These are phyloP conservation scores for Kwoniella dejecticola DNA, from an alignment of 768 basidiomycete species.

Conservation along the genomic window DNA sequence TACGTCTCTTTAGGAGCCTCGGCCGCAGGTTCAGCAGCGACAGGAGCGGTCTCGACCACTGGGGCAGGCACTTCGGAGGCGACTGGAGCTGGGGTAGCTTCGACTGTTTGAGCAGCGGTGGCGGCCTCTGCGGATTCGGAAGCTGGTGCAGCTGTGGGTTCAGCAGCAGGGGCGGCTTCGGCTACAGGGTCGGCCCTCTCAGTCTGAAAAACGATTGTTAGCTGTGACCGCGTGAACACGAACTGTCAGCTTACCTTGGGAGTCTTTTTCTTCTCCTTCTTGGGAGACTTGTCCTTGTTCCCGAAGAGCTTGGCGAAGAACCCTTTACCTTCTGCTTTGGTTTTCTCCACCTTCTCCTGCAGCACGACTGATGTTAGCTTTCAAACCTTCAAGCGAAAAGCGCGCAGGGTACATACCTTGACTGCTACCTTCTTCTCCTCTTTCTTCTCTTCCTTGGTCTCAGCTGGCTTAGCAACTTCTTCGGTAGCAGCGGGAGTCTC, in stretches of 20 bases:
- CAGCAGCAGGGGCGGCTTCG: constrained; percentile 21
- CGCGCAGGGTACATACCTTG: constrained; percentile 51
- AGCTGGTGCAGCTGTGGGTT: constrained; percentile 44
- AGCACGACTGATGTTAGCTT: no score
- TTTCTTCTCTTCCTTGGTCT: constrained; percentile 40
- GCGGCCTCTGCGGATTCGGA: constrained; percentile 59
- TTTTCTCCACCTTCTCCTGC: constrained; percentile 60
- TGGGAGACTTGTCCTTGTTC: constrained; percentile 59
- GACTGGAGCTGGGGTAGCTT: constrained; percentile 58
- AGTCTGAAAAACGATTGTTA: constrained; percentile 24
- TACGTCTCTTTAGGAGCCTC: constrained; percentile 21
- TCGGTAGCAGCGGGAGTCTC: constrained; percentile 8
- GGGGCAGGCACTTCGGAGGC: constrained; percentile 18
- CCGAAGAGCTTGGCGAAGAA: constrained; percentile 76
- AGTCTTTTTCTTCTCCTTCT: constrained; percentile 64
- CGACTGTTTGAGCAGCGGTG: constrained; percentile 38
- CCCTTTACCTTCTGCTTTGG: constrained; percentile 62
- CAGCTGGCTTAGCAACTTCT: constrained; percentile 50
- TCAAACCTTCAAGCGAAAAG: no score
- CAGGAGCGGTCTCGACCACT: constrained; percentile 16
- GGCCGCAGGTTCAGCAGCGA: constrained; percentile 13
- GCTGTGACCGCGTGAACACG: neutral
- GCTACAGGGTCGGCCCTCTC: constrained; percentile 49
- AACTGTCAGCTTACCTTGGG: constrained; percentile 55
- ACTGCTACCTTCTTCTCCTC: constrained; percentile 43